A percentile compares a stretch with the other conserved stretches of the same genome.
phyloP scores from a whole-genome alignment of 495 filamentous ascomycete species.

The Tuber borchii region DNA sequence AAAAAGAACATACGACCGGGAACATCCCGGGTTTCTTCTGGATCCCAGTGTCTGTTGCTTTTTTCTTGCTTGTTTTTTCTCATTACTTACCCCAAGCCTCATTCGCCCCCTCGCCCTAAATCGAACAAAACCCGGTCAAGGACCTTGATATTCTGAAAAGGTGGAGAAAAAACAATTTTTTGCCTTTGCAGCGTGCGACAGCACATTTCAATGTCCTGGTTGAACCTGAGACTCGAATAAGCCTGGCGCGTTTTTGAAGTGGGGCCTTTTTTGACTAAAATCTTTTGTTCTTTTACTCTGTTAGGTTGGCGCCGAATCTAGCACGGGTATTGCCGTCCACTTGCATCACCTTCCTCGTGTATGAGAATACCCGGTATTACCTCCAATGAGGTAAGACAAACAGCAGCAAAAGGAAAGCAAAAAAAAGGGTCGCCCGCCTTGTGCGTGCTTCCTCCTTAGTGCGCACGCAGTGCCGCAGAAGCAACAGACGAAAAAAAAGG shows the following conservation, averaged over 20 bases:
- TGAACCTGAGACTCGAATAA: background rate
- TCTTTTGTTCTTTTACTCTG: background rate
- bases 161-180: background rate
- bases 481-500: background rate
- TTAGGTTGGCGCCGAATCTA: constrained; percentile 67
- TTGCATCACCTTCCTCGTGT: constrained; percentile 96
- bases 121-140: constrained; percentile 2
- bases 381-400: constrained; percentile 47
- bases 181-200: background rate
- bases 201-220: background rate
- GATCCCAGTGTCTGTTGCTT: background rate
- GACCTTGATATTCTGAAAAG: background rate
- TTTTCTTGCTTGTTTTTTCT: constrained; percentile 12
- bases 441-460: background rate
- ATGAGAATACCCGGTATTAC: constrained; percentile 81
- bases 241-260: background rate
- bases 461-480: background rate
- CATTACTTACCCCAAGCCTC: constrained; percentile 11
- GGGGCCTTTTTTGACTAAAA: background rate
- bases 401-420: background rate
- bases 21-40: background rate
- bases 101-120: background rate
- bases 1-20: background rate
- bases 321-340: constrained; percentile 86
- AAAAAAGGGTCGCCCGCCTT: background rate